Evolutionary conservation across 2,329 filamentous ascomycete species (phyloP).

Genomic region (Chrysoporthe cubensis): DNA sequence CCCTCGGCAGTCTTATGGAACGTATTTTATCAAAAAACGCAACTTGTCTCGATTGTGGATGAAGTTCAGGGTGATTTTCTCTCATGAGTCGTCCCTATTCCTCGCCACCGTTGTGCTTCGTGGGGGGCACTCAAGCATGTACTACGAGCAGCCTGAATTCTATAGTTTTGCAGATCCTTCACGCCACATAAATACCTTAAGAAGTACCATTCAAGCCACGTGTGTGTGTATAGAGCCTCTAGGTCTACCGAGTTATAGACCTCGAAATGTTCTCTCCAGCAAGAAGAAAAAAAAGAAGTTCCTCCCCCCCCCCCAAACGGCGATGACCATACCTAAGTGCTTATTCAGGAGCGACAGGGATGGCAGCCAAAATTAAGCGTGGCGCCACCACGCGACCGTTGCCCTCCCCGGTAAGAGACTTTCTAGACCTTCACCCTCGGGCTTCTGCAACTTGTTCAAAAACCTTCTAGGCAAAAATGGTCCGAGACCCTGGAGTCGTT

Average conservation of each 20-base stretch:
- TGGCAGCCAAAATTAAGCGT: background rate
- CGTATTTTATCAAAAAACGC: background rate
- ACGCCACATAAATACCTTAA: no score
- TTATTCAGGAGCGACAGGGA: background rate
- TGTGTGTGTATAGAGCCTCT: no score
- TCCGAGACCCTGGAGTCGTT: background rate
- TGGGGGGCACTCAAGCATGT: no score
- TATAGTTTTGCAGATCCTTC: no score
- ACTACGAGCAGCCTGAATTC: no score
- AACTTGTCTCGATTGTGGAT: background rate
- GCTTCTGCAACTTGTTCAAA: background rate
- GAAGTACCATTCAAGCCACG: no score
- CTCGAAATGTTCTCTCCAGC: no score
- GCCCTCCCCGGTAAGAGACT: background rate
- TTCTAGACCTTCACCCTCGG: slow-evolving; percentile 3
- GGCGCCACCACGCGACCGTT: background rate
- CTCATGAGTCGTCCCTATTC: background rate
- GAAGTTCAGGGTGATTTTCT: background rate
- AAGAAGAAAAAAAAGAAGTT: background rate
- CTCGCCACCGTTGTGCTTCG: no score
- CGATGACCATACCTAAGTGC: background rate
- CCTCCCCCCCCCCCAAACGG: background rate
- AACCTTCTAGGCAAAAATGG: background rate
- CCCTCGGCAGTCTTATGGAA: background rate
- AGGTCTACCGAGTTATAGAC: no score